Evolutionary conservation across 495 filamentous ascomycete genomes (phyloP).

Genomic region (Platismatia glauca): DNA sequence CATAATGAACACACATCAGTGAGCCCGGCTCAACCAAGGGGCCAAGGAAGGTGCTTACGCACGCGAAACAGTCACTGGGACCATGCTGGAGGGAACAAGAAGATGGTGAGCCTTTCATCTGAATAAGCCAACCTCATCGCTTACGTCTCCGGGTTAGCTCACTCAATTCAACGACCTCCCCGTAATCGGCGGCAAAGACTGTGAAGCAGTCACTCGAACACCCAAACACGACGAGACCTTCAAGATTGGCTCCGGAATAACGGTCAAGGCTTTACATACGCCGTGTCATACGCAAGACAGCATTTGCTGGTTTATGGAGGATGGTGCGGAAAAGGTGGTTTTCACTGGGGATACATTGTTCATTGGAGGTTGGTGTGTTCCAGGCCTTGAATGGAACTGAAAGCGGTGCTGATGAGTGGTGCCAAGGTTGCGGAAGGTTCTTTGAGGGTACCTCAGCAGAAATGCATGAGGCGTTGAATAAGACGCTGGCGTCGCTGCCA

Average conservation of each 20-base stretch:
- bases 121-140: not conserved
- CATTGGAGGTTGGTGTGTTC: slow-evolving; percentile 60
- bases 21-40: slow-evolving; percentile 26
- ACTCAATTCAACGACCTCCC: slow-evolving; percentile 55
- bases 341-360: slow-evolving; percentile 97
- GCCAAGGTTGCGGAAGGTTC: slow-evolving; percentile 83
- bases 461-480: slow-evolving; percentile 89
- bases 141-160: slow-evolving; percentile 42
- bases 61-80: slow-evolving; percentile 66
- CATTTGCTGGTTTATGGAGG: slow-evolving; percentile 85
- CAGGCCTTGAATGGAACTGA: not conserved
- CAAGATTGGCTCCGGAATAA: slow-evolving; percentile 71
- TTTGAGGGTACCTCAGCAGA: slow-evolving; percentile 86
- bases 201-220: slow-evolving; percentile 65
- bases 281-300: slow-evolving; percentile 98
- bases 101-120: slow-evolving; percentile 47
- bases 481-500: slow-evolving; percentile 68
- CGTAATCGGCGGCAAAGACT: slow-evolving; percentile 83
- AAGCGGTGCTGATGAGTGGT: not conserved
- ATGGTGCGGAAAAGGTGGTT: slow-evolving; percentile 69
- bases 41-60: slow-evolving; percentile 14
- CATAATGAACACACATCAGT: slow-evolving; percentile 98
- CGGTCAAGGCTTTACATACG: slow-evolving; percentile 83
- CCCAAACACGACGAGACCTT: slow-evolving; percentile 69
- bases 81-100: slow-evolving; percentile 83